Conservation (phyloP, 2,329 filamentous ascomycete species). For the Thielaviopsis ethacetica region DNA sequence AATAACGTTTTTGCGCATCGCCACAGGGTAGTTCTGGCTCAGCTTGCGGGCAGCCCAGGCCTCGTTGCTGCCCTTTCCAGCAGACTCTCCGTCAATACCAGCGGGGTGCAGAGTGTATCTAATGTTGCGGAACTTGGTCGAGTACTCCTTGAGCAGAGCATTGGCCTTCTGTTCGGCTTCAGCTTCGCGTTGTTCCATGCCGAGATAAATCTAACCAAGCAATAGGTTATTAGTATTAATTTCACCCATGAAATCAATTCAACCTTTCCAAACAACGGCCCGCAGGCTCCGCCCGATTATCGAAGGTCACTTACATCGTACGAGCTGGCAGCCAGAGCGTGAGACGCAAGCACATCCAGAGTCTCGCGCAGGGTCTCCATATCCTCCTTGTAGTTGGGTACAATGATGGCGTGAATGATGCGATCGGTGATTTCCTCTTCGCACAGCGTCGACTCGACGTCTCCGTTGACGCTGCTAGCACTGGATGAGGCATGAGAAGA, state of each 20-base stretch:
- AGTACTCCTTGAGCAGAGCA: constrained; percentile 43
- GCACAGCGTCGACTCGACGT: constrained; percentile 18
- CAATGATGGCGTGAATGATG: constrained; percentile 47
- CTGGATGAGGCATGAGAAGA: constrained; percentile 31
- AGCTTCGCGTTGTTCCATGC: constrained; percentile 54
- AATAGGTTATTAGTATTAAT: neutral
- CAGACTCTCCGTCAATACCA: constrained; percentile 49
- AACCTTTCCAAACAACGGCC: neutral
- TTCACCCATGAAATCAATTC: no score
- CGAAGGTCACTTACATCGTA: constrained; percentile 46
- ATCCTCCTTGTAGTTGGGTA: constrained; percentile 63
- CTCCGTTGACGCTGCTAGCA: constrained; percentile 33
- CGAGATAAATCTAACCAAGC: constrained; percentile 44
- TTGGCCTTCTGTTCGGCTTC: constrained; percentile 45
- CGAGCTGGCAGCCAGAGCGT: constrained; percentile 42
- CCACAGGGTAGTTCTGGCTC: constrained; percentile 41
- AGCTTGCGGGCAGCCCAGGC: constrained; percentile 53
- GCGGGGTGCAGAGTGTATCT: constrained; percentile 51
- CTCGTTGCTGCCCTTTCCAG: constrained; percentile 61
- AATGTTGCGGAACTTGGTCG: constrained; percentile 48
- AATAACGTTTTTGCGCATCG: constrained; percentile 41
- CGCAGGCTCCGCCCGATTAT: neutral
- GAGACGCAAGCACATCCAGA: constrained; percentile 49
- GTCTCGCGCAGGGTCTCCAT: constrained; percentile 52
- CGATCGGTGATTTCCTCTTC: constrained; percentile 25